phyloP scores from a whole-genome alignment of 2,329 filamentous ascomycete species.

The Phialemoniopsis sp. region DNA sequence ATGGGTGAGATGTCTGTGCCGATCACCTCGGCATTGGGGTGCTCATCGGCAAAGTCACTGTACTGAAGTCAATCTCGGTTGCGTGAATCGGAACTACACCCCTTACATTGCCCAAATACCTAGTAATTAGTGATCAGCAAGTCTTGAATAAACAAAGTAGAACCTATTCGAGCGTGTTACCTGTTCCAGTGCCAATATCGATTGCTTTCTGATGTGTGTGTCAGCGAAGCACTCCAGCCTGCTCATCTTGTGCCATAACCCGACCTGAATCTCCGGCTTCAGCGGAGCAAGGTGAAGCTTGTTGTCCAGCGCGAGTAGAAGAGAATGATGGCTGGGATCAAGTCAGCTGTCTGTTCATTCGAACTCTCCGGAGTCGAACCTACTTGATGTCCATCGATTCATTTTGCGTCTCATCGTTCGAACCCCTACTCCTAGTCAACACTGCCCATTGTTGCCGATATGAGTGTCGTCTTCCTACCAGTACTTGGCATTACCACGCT shows the following conservation, averaged over 20 bases:
- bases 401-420: constrained; percentile 24
- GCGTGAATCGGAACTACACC: neutral
- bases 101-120: constrained; percentile 5
- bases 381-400: constrained; percentile 24
- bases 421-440: constrained; percentile 6
- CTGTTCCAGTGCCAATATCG: neutral
- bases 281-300: constrained; percentile 13
- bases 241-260: neutral
- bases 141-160: too few relatives aligned
- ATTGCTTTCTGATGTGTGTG: too few relatives aligned
- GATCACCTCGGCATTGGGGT: constrained; percentile 19
- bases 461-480: constrained; percentile 11
- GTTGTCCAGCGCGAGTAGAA: constrained; percentile 5
- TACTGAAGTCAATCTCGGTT: neutral
- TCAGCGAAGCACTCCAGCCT: too few relatives aligned
- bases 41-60: constrained; percentile 7
- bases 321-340: constrained; percentile 4
- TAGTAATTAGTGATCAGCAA: constrained; percentile 2
- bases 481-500: constrained; percentile 18
- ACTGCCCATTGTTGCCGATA: neutral
- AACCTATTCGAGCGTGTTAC: too few relatives aligned
- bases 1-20: constrained; percentile 41
- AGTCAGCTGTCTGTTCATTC: constrained; percentile 1
- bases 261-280: constrained; percentile 5
- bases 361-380: neutral